These are phyloP conservation scores for Porogramme epimiltina DNA, from an alignment of 1,284 basidiomycete species.

Conservation along the genomic window DNA sequence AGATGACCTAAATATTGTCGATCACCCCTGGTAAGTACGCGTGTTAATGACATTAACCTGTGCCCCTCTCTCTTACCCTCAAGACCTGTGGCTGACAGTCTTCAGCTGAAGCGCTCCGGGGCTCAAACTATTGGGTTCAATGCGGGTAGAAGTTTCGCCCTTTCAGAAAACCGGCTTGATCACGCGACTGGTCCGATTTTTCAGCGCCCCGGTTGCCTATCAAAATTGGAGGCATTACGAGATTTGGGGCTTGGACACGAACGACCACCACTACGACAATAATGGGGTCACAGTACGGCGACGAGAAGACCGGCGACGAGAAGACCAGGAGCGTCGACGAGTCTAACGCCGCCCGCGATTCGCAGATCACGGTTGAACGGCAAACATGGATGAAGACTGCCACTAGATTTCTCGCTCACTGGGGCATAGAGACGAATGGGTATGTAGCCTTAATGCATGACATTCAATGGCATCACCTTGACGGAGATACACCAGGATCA, in stretches of 20 bases:
- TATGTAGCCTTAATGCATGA: conserved; percentile 16
- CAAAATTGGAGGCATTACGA: no score
- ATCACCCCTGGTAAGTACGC: no score
- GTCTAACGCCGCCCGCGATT: not conserved
- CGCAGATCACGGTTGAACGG: no score
- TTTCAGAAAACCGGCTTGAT: not conserved
- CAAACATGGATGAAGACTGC: conserved; percentile 18
- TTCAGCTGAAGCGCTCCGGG: no score
- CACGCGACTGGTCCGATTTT: not conserved
- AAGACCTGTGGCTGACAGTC: no score
- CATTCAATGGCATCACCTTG: no score
- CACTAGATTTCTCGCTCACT: conserved; percentile 26
- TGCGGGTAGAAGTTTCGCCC: no score
- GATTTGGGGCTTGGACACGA: not conserved
- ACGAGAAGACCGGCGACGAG: conserved; percentile 13
- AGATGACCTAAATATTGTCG: conserved; percentile 12
- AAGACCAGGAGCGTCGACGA: not conserved
- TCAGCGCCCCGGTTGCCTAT: not conserved
- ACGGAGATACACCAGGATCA: conserved; percentile 25
- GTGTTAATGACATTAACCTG: no score
- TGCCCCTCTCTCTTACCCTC: no score
- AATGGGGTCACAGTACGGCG: conserved; percentile 9
- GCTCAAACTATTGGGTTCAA: no score
- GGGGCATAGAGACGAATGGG: conserved; percentile 36
- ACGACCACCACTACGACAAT: not conserved